Conservation (phyloP, 2,329 filamentous ascomycete species). For the Plenodomus lindquistii region DNA sequence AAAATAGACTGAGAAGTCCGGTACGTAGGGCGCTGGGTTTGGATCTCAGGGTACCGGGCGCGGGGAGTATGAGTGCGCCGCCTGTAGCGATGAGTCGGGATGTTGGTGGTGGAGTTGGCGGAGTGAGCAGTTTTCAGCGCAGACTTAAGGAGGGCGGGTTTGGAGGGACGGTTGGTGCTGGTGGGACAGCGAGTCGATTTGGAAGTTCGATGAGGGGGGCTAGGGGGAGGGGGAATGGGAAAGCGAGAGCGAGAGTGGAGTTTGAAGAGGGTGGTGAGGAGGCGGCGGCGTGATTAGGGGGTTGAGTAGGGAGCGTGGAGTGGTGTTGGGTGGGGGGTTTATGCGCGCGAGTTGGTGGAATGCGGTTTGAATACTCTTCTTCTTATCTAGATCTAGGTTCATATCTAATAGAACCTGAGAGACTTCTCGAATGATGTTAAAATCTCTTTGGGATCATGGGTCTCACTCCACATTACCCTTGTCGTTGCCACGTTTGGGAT, state of each 20-base stretch:
- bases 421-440: too few relatives aligned
- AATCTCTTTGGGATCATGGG: too few relatives aligned
- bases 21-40: conserved; percentile 3
- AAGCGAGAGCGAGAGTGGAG: conserved; percentile 21
- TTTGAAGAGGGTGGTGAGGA: conserved; percentile 26
- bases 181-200: too few relatives aligned
- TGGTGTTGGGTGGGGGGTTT: too few relatives aligned
- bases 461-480: too few relatives aligned
- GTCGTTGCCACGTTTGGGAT: too few relatives aligned
- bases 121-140: conserved; percentile 39
- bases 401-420: too few relatives aligned
- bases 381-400: too few relatives aligned
- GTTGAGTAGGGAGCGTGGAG: too few relatives aligned
- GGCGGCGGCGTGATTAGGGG: too few relatives aligned
- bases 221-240: conserved; percentile 6
- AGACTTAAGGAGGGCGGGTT: conserved; percentile 38
- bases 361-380: too few relatives aligned
- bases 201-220: conserved; percentile 9
- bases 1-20: conserved; percentile 11
- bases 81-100: conserved; percentile 14
- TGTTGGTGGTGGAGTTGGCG: conserved; percentile 6
- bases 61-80: conserved; percentile 35
- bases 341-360: too few relatives aligned
- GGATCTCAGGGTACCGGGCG: conserved; percentile 9
- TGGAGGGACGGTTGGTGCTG: conserved; percentile 14